Conservation (phyloP, 2,329 filamentous ascomycete genomes). For the Colletotrichum paranaense region DNA sequence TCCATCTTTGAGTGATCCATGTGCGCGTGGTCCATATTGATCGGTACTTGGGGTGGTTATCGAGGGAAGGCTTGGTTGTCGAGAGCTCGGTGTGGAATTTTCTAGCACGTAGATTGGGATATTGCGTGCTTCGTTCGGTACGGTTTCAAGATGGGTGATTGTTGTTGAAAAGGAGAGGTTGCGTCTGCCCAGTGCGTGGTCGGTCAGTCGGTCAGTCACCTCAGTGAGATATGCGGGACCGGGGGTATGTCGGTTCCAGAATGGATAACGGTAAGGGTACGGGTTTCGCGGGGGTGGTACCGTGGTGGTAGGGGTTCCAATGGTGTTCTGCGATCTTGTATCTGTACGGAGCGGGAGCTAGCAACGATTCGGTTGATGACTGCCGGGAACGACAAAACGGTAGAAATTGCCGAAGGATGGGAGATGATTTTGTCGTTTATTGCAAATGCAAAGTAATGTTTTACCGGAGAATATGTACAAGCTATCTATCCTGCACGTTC, state of each 20-base stretch:
- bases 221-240: background rate
- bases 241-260: background rate
- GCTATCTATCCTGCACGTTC: background rate
- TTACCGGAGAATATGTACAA: background rate
- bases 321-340: background rate
- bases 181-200: background rate
- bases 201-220: background rate
- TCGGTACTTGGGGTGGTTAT: background rate
- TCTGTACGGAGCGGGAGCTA: constrained; percentile 10
- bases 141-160: background rate
- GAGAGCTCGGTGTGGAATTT: background rate
- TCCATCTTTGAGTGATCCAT: constrained; percentile 59
- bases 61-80: background rate
- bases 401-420: background rate
- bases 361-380: background rate
- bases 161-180: constrained; percentile 2
- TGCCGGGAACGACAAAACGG: background rate
- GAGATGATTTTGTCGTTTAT: background rate
- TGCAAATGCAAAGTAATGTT: background rate
- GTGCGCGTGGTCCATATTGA: constrained; percentile 17
- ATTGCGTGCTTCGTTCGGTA: background rate
- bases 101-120: background rate
- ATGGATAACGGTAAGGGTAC: background rate
- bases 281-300: constrained; percentile 16
- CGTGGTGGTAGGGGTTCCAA: background rate